Percentiles rank a stretch among this genome's conserved stretches.
Conservation (phyloP, 495 filamentous ascomycete genomes). For the Daldinia bambusicola region DNA sequence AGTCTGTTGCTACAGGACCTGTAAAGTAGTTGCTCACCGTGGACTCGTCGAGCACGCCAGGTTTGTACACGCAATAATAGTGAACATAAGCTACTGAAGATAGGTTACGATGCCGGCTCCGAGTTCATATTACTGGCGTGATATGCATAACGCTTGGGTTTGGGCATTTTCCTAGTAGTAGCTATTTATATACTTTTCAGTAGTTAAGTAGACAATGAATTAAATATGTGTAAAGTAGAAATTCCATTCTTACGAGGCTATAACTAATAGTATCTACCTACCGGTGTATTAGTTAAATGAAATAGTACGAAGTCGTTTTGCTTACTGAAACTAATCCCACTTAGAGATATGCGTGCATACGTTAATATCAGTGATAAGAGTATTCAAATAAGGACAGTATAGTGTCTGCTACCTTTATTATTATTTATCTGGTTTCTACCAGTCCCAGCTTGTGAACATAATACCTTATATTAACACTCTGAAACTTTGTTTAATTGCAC, state of each 20-base stretch:
- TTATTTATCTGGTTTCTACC: background rate
- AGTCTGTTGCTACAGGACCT: slow-evolving; percentile 34
- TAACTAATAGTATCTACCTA: no score
- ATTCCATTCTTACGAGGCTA: background rate
- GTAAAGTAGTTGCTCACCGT: slow-evolving; percentile 23
- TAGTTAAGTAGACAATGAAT: background rate
- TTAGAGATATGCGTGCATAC: background rate
- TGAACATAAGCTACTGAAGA: slow-evolving; percentile 41
- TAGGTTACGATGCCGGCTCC: background rate
- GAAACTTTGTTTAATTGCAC: slow-evolving; percentile 7
- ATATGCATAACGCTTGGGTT: background rate
- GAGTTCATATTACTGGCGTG: background rate
- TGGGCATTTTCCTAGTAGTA: background rate
- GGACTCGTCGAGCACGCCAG: slow-evolving; percentile 19
- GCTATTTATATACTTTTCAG: slow-evolving; percentile 1
- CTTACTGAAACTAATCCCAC: background rate
- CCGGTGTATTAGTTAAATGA: background rate
- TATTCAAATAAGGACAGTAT: no score
- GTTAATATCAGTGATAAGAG: background rate
- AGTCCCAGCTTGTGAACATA: background rate
- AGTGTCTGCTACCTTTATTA: background rate
- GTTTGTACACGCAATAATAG: slow-evolving; percentile 47
- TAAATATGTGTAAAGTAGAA: background rate
- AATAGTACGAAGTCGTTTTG: background rate
- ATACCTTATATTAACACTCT: background rate